phyloP scores from a whole-genome alignment of 1,139 yeast species.

The Lodderomyces beijingensis region DNA sequence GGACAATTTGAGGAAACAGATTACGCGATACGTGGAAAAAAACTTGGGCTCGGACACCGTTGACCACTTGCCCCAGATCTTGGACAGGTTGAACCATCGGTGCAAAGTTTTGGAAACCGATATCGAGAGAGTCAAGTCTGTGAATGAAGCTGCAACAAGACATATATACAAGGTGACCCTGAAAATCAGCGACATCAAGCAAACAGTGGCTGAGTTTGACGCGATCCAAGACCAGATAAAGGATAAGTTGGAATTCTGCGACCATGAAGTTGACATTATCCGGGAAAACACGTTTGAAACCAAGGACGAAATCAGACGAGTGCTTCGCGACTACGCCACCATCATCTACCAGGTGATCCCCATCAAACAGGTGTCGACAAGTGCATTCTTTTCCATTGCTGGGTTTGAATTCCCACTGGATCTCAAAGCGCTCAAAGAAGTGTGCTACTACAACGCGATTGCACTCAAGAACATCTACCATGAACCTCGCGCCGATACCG shows the following conservation, averaged over 20 bases:
- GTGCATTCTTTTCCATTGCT: slow-evolving; percentile 23
- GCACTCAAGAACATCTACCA: slow-evolving; percentile 13
- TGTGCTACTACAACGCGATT: slow-evolving; percentile 25
- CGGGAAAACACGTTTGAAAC: slow-evolving; percentile 20
- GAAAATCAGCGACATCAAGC: slow-evolving; percentile 20
- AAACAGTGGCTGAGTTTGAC: slow-evolving; percentile 17
- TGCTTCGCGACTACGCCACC: slow-evolving; percentile 17
- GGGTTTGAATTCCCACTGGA: slow-evolving; percentile 37
- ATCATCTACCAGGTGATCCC: slow-evolving; percentile 23
- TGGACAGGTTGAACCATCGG: slow-evolving; percentile 11
- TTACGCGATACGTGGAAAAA: slow-evolving; percentile 14
- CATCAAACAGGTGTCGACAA: slow-evolving; percentile 19
- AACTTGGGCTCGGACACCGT: slow-evolving; percentile 11
- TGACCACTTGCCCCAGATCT: slow-evolving; percentile 11
- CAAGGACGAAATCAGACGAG: slow-evolving; percentile 20
- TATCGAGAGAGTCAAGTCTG: slow-evolving; percentile 19
- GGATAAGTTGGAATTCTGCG: slow-evolving; percentile 25
- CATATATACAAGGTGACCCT: slow-evolving; percentile 24
- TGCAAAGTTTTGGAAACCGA: slow-evolving; percentile 15
- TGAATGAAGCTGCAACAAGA: slow-evolving; percentile 25
- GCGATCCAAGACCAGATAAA: slow-evolving; percentile 16
- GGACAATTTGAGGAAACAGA: slow-evolving; percentile 15
- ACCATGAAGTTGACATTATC: slow-evolving; percentile 28
- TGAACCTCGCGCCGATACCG: slow-evolving; percentile 9
- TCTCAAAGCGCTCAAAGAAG: slow-evolving; percentile 25